Conservation (phyloP, 148 eudicot genomes). For the Pharnaceum exiguum region DNA sequence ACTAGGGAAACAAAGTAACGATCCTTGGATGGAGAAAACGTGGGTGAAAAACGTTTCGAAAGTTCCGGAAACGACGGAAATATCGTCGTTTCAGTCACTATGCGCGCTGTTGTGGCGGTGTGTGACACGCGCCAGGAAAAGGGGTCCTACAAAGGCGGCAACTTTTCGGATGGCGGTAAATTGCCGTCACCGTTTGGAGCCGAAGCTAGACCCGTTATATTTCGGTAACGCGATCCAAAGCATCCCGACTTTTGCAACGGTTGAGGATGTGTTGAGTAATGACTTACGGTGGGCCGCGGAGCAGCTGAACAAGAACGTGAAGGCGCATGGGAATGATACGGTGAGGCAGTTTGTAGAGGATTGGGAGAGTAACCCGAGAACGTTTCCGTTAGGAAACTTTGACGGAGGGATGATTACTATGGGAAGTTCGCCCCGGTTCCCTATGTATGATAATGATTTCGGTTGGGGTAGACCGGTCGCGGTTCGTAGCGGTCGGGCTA, state of each 20-base stretch:
- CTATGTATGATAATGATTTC: constrained; percentile 83
- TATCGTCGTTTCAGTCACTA: constrained; percentile 75
- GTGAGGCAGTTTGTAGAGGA: constrained; percentile 43
- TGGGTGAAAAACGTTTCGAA: constrained; percentile 27
- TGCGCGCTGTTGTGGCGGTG: constrained; percentile 70
- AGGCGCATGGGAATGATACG: constrained; percentile 38
- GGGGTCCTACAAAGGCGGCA: constrained; percentile 32
- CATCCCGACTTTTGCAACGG: constrained; percentile 56
- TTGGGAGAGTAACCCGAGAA: constrained; percentile 78
- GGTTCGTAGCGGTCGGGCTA: constrained; percentile 71
- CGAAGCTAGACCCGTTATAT: constrained; percentile 51
- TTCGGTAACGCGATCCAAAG: constrained; percentile 96
- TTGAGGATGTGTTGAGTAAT: constrained; percentile 40
- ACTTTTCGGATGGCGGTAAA: constrained; percentile 92
- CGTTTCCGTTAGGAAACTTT: constrained; percentile 78
- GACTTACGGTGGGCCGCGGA: constrained; percentile 81
- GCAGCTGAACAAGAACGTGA: constrained; percentile 53
- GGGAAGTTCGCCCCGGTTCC: constrained; percentile 94
- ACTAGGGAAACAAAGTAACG: constrained; percentile 59
- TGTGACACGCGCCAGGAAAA: constrained; percentile 70
- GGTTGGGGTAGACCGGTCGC: constrained; percentile 88
- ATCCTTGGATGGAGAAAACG: constrained; percentile 32
- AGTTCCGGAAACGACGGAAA: constrained; percentile 15
- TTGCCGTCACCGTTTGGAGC: constrained; percentile 71
- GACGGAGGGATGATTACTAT: constrained; percentile 86